These are phyloP conservation scores for Phytophthora tentaculata DNA, from an alignment of 352 stramenopile species.

Conservation along the genomic window DNA sequence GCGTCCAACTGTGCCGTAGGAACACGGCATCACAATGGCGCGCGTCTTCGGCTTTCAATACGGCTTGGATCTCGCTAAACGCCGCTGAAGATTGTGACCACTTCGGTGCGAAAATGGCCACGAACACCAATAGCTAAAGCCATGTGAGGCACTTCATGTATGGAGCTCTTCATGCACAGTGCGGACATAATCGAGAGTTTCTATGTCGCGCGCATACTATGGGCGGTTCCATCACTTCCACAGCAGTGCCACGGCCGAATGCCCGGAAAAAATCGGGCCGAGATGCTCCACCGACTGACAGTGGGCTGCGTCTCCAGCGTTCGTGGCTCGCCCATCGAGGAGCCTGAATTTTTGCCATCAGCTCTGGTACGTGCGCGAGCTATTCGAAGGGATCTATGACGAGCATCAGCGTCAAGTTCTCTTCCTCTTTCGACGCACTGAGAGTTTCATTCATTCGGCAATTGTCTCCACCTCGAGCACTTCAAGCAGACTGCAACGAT, in stretches of 20 bases:
- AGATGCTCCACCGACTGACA: constrained; percentile 16
- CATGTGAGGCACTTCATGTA: too few relatives aligned
- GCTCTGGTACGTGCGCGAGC: constrained; percentile 20
- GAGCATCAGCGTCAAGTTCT: not conserved
- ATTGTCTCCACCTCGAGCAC: constrained; percentile 11
- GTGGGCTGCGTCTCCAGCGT: constrained; percentile 5
- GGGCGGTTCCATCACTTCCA: constrained; percentile 2
- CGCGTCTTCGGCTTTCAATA: not conserved
- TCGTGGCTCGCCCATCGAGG: constrained; percentile 5
- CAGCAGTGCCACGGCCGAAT: too few relatives aligned
- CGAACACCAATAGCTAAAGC: too few relatives aligned
- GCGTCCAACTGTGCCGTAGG: too few relatives aligned
- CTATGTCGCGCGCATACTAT: not conserved
- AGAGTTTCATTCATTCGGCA: constrained; percentile 27
- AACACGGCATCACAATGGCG: not conserved
- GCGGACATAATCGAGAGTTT: constrained; percentile 6
- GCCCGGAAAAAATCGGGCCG: constrained; percentile 9
- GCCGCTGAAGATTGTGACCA: too few relatives aligned
- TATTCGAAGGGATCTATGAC: constrained; percentile 14
- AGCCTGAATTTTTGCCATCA: constrained; percentile 16
- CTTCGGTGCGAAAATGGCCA: too few relatives aligned
- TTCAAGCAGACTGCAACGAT: constrained; percentile 1
- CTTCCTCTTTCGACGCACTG: not conserved
- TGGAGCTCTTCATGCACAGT: constrained; percentile 5
- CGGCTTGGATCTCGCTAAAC: too few relatives aligned